phyloP scores from a whole-genome alignment of 2,329 filamentous ascomycete genomes.

The Talaromyces sp. region DNA sequence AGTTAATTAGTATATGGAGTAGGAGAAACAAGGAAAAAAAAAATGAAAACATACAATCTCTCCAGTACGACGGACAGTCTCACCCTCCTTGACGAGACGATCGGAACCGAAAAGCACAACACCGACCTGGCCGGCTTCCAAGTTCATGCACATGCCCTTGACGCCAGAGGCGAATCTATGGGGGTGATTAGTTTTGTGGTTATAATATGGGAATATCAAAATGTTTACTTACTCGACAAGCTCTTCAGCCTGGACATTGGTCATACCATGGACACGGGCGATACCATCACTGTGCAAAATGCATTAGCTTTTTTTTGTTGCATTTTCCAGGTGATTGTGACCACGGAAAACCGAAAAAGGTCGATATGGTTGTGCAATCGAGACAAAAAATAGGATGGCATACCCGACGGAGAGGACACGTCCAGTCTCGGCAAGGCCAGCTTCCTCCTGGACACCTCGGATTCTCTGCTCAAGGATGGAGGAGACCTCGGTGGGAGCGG shows the following conservation, averaged over 20 bases:
- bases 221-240: conserved; percentile 83
- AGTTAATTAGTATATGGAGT: neutral
- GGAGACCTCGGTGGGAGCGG: conserved; percentile 94
- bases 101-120: conserved; percentile 99
- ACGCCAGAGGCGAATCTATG: conserved; percentile 95
- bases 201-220: conserved; percentile 15
- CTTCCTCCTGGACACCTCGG: conserved; percentile 95
- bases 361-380: neutral
- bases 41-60: conserved; percentile 73
- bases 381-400: conserved; percentile 40
- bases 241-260: conserved; percentile 99
- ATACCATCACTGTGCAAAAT: conserved; percentile 85
- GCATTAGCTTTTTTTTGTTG: neutral
- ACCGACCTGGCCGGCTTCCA: conserved; percentile 99
- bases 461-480: conserved; percentile 99
- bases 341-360: neutral
- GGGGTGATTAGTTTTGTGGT: conserved; percentile 18
- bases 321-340: neutral
- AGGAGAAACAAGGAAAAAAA: neutral
- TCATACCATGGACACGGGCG: conserved; percentile 98
- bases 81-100: conserved; percentile 98
- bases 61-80: conserved; percentile 99
- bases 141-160: conserved; percentile 99
- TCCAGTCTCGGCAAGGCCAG: conserved; percentile 94
- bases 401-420: conserved; percentile 99